phyloP scores from a whole-genome alignment of 2,329 filamentous ascomycete genomes.

The Dendryphion nanum region DNA sequence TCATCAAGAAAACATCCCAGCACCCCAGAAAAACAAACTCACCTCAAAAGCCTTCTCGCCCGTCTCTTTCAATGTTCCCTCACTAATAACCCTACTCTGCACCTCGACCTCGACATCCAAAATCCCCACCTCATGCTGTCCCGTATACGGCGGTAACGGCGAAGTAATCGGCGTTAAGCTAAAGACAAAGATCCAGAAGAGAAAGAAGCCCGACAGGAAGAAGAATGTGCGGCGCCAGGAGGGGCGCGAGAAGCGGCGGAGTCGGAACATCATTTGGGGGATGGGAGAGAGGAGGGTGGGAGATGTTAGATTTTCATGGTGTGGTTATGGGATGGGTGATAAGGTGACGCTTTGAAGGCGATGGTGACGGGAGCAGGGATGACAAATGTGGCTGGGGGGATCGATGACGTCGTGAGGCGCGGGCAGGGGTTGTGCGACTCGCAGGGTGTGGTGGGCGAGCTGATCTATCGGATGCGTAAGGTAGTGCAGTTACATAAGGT shows the following conservation, averaged over 20 bases:
- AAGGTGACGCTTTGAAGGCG: no score
- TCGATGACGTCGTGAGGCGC: slow-evolving; percentile 15
- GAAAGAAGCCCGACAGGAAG: slow-evolving; percentile 23
- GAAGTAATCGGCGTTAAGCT: slow-evolving; percentile 43
- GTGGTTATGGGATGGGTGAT: no score
- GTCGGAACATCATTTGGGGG: slow-evolving; percentile 18
- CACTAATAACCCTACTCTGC: slow-evolving; percentile 31
- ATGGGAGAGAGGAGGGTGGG: no score
- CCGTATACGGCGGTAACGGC: slow-evolving; percentile 43
- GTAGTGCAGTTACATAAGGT: no score
- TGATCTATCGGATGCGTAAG: no score
- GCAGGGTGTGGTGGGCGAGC: no score
- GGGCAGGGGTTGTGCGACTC: no score
- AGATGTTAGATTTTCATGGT: no score
- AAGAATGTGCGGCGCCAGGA: slow-evolving; percentile 24
- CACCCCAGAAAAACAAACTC: not conserved
- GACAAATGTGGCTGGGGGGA: slow-evolving; percentile 9
- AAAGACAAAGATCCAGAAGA: slow-evolving; percentile 38
- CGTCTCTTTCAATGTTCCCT: slow-evolving; percentile 39
- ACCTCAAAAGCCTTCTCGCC: slow-evolving; percentile 42
- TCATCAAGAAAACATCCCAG: no score
- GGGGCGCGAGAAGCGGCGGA: slow-evolving; percentile 12
- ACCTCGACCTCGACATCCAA: slow-evolving; percentile 45
- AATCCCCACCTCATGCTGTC: slow-evolving; percentile 43
- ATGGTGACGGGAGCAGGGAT: no score